phyloP scores from a whole-genome alignment of 345 rosid species.

The Boechera stricta region DNA sequence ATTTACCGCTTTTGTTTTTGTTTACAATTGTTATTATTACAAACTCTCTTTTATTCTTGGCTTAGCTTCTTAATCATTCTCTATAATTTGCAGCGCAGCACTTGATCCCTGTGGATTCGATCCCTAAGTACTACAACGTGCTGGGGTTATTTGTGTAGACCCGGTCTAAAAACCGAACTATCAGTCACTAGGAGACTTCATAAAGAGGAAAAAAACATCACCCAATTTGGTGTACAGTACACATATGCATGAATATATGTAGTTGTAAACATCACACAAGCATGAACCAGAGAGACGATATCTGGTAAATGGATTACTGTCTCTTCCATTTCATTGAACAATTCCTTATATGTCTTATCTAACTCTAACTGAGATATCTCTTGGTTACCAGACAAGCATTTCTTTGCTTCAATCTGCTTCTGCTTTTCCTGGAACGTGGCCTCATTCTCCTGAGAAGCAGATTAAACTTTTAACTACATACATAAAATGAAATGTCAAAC shows the following conservation, averaged over 20 bases:
- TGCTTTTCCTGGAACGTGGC: neutral
- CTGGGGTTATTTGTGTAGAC: too few relatives aligned
- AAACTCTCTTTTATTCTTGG: too few relatives aligned
- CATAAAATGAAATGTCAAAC: neutral
- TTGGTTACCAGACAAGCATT: neutral
- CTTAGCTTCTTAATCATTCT: too few relatives aligned
- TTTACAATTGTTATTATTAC: too few relatives aligned
- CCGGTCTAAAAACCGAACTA: too few relatives aligned
- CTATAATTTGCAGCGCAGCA: too few relatives aligned
- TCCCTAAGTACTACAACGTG: too few relatives aligned
- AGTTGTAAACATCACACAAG: neutral
- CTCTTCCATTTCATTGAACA: neutral
- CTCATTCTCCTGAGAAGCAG: neutral
- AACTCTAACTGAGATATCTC: neutral
- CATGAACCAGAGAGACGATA: neutral
- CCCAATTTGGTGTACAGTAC: too few relatives aligned
- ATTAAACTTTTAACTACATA: neutral
- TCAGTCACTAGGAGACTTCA: too few relatives aligned
- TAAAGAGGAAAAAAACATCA: neutral
- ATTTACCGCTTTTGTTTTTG: too few relatives aligned
- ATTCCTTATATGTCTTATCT: neutral
- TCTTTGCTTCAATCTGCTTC: slow-evolving; percentile 24
- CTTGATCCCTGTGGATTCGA: too few relatives aligned
- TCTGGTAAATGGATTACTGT: too few relatives aligned
- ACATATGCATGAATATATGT: neutral